Evolutionary conservation across 345 rosid genomes (phyloP).

Genomic region (Toxicodendron radicans): DNA sequence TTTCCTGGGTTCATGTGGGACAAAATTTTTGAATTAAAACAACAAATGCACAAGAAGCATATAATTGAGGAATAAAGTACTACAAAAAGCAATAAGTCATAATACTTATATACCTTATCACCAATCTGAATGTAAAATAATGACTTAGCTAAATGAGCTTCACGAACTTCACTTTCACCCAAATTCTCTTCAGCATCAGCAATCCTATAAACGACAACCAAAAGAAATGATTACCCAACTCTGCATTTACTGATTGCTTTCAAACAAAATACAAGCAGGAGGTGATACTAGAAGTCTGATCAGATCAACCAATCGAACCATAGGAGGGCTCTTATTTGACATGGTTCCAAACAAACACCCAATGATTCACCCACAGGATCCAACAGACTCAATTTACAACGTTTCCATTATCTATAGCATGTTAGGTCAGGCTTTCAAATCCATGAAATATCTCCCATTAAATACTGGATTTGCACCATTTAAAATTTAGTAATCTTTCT

Average conservation of each 20-base stretch:
- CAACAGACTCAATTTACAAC: background rate
- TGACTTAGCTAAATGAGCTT: constrained; percentile 97
- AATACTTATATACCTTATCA: constrained; percentile 60
- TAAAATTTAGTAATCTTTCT: too few relatives aligned
- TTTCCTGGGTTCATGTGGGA: constrained; percentile 52
- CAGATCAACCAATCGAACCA: too few relatives aligned
- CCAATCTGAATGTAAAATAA: constrained; percentile 79
- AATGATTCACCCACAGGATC: background rate
- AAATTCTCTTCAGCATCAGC: constrained; percentile 97
- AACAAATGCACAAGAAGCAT: constrained; percentile 11
- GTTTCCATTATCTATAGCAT: too few relatives aligned
- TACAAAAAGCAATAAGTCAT: constrained; percentile 6
- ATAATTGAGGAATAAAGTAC: constrained; percentile 4
- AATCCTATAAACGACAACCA: constrained; percentile 52
- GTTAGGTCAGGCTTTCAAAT: too few relatives aligned
- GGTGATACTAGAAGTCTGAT: too few relatives aligned
- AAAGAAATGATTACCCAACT: background rate
- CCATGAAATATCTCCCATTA: too few relatives aligned
- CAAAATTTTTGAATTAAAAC: constrained; percentile 9
- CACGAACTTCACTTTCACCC: constrained; percentile 98
- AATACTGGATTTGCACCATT: too few relatives aligned
- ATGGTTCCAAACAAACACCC: too few relatives aligned
- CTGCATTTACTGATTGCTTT: background rate
- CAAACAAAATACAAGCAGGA: background rate
- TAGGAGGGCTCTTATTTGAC: too few relatives aligned